Percentiles rank a stretch among this genome's conserved stretches.
These are phyloP conservation scores for Patellifolia procumbens DNA, from an alignment of 179 eudicot genomes.

Conservation along the genomic window DNA sequence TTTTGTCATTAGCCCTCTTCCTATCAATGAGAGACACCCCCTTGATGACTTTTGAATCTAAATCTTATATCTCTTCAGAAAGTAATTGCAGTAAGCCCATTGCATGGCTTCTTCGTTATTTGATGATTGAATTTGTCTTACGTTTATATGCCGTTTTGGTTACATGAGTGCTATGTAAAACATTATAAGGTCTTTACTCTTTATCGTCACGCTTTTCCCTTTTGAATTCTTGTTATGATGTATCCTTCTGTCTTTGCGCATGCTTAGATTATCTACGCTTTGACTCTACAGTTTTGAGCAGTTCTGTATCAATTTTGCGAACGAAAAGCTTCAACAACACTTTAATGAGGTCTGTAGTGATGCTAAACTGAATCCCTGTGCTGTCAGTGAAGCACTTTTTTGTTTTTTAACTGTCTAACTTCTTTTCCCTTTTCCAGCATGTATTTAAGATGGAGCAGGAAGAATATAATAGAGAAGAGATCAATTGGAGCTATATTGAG, in stretches of 20 bases:
- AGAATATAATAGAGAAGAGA: slow-evolving; percentile 86
- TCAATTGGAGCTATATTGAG: slow-evolving; percentile 97
- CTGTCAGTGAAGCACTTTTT: not conserved
- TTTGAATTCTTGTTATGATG: too few relatives aligned
- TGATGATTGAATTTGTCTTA: too few relatives aligned
- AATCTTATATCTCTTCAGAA: too few relatives aligned
- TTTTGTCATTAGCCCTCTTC: too few relatives aligned
- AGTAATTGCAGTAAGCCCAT: too few relatives aligned
- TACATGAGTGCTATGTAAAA: too few relatives aligned
- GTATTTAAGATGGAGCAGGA: slow-evolving; percentile 99
- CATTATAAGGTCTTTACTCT: too few relatives aligned
- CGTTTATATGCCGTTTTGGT: too few relatives aligned
- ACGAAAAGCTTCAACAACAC: slow-evolving; percentile 98
- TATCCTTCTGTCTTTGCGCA: not conserved
- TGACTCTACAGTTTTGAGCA: slow-evolving; percentile 79
- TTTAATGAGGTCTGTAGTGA: slow-evolving; percentile 76
- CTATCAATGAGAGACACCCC: too few relatives aligned
- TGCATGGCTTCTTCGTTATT: too few relatives aligned
- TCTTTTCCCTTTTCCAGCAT: slow-evolving; percentile 53
- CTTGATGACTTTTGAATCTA: too few relatives aligned
- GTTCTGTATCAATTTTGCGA: slow-evolving; percentile 95
- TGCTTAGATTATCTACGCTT: slow-evolving; percentile 9
- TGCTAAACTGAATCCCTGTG: not conserved
- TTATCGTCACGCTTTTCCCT: too few relatives aligned
- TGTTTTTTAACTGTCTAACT: slow-evolving; percentile 16